Percentiles rank a stretch among this genome's conserved stretches.
Evolutionary conservation across 2,329 filamentous ascomycete genomes (phyloP).

Genomic region (Penicillium sp.): DNA sequence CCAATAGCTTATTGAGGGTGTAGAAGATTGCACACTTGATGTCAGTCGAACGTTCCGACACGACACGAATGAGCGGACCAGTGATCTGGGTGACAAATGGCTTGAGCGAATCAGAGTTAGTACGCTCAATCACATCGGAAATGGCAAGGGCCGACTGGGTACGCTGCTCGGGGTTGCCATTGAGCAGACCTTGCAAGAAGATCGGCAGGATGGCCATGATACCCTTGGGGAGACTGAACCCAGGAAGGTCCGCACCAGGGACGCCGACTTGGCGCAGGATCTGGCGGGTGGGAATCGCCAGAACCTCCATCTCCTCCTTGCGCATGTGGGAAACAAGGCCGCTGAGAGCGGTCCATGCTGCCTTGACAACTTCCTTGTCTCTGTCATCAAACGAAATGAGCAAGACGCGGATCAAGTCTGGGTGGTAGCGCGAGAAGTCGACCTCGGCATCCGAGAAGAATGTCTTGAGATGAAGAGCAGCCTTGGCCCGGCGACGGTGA

Average conservation of each 20-base stretch:
- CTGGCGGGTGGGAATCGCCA: conserved; percentile 80
- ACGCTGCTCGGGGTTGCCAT: conserved; percentile 85
- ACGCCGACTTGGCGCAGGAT: conserved; percentile 84
- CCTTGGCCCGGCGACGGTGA: conserved; percentile 72
- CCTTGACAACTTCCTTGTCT: conserved; percentile 78
- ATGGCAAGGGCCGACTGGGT: conserved; percentile 89
- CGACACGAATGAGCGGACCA: conserved; percentile 92
- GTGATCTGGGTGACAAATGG: conserved; percentile 97
- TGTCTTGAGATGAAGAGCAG: conserved; percentile 71
- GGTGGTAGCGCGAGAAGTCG: conserved; percentile 93
- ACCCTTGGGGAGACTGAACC: conserved; percentile 88
- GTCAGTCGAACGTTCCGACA: conserved; percentile 91
- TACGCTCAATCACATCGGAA: conserved; percentile 91
- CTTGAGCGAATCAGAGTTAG: conserved; percentile 78
- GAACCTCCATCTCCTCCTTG: conserved; percentile 96
- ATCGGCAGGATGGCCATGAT: conserved; percentile 95
- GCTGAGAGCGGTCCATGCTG: conserved; percentile 79
- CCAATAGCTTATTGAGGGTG: conserved; percentile 87
- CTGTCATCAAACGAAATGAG: conserved; percentile 88
- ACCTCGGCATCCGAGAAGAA: conserved; percentile 78
- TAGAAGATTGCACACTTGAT: conserved; percentile 88
- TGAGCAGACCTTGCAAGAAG: conserved; percentile 96
- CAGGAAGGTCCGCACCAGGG: conserved; percentile 73
- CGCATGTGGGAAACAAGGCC: conserved; percentile 82
- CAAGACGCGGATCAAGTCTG: conserved; percentile 84